A percentile compares a stretch with the other conserved stretches of the same genome.
These are phyloP conservation scores for Ilyonectria robusta DNA, from an alignment of 2,329 filamentous ascomycete genomes.

Conservation along the genomic window DNA sequence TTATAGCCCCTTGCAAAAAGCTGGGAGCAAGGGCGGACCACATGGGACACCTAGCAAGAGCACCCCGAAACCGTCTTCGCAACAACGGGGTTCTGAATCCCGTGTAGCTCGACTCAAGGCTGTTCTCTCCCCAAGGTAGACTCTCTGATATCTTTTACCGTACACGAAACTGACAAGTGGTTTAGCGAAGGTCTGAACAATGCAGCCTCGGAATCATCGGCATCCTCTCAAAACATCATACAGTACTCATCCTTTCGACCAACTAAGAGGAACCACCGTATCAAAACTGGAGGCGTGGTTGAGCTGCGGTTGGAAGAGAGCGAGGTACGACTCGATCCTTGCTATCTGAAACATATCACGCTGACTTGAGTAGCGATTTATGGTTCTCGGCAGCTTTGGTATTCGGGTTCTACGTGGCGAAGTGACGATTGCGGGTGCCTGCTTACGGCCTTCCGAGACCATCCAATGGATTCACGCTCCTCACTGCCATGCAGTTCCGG, in stretches of 20 bases:
- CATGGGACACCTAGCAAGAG: conserved; percentile 38
- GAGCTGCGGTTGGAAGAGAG: conserved; percentile 62
- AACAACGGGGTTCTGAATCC: conserved; percentile 31
- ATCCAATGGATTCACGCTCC: conserved; percentile 75
- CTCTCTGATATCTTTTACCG: not conserved
- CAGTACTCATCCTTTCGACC: conserved; percentile 64
- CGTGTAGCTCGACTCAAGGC: conserved; percentile 28
- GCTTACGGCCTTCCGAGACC: conserved; percentile 63
- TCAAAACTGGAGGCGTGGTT: conserved; percentile 56
- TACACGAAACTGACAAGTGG: conserved; percentile 15
- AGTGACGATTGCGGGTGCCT: conserved; percentile 76
- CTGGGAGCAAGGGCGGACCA: conserved; percentile 20
- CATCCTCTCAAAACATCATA: conserved; percentile 26
- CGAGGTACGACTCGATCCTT: conserved; percentile 58
- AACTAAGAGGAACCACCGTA: conserved; percentile 60
- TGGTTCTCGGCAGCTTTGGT: conserved; percentile 78
- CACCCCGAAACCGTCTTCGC: conserved; percentile 27
- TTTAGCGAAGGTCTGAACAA: conserved; percentile 20
- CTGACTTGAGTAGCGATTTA: conserved; percentile 65
- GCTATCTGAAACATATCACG: not conserved
- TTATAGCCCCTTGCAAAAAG: conserved; percentile 48
- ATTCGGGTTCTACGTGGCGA: conserved; percentile 73
- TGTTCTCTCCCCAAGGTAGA: conserved; percentile 34
- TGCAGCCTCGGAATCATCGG: conserved; percentile 13
- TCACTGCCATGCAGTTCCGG: conserved; percentile 78